Evolutionary conservation across 2,329 filamentous ascomycete genomes (phyloP).

Genomic region (Pseudogymnoascus sp.): DNA sequence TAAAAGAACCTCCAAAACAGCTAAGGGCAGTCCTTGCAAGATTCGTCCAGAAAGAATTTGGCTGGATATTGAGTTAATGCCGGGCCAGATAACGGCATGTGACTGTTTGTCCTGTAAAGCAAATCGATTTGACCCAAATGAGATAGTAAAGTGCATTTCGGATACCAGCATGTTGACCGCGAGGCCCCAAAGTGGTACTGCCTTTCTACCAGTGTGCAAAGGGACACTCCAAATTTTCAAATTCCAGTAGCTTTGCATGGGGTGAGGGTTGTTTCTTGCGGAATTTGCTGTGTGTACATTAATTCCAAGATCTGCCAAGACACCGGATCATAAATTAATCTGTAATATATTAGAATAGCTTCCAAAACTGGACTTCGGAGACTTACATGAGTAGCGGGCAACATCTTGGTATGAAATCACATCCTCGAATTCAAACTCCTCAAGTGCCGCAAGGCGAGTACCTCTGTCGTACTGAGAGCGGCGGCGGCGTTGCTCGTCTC

Average conservation of each 20-base stretch:
- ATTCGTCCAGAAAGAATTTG: neutral
- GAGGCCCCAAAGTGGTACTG: neutral
- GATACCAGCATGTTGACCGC: neutral
- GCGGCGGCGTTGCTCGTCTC: slow-evolving; percentile 69
- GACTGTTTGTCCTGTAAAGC: neutral
- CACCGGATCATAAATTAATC: neutral
- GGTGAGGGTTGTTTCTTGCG: neutral
- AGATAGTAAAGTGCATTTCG: neutral
- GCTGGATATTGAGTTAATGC: neutral
- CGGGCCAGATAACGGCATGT: neutral
- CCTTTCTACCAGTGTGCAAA: neutral
- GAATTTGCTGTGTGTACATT: neutral
- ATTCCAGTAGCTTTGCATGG: neutral
- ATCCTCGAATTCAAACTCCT: slow-evolving; percentile 51
- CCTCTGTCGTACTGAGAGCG: slow-evolving; percentile 78
- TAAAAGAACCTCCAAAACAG: neutral
- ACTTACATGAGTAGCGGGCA: slow-evolving; percentile 51
- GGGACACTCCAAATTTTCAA: neutral
- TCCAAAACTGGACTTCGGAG: neutral
- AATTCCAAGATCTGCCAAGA: neutral
- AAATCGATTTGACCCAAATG: neutral
- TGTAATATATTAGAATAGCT: slow-evolving; percentile 1
- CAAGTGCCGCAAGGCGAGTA: slow-evolving; percentile 60
- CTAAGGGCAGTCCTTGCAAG: neutral
- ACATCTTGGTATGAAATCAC: slow-evolving; percentile 27